Conservation (phyloP, 768 basidiomycete species). For the Auricularia sp. region DNA sequence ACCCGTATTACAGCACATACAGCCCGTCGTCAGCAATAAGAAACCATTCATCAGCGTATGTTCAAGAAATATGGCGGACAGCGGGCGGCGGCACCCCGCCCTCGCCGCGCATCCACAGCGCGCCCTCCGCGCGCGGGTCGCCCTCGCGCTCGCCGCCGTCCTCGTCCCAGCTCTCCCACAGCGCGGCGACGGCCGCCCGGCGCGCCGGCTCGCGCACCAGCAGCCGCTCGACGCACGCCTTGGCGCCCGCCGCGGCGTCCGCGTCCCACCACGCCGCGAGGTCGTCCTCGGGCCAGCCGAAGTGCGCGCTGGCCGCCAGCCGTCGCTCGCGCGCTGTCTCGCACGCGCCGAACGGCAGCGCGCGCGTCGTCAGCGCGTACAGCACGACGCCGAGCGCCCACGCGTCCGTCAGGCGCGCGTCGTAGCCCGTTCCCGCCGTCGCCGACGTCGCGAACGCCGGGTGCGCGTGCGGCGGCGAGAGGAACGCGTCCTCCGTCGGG, state of each 20-base stretch:
- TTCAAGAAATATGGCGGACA: too few species aligned
- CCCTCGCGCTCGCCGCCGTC: not conserved
- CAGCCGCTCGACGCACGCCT: conserved; percentile 42
- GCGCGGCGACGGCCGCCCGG: conserved; percentile 47
- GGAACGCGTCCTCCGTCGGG: not conserved
- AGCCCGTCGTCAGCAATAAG: too few species aligned
- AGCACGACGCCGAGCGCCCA: conserved; percentile 89
- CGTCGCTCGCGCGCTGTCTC: conserved; percentile 4
- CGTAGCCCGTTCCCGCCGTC: conserved; percentile 40
- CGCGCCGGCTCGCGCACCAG: conserved; percentile 61
- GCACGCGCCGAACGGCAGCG: conserved; percentile 55
- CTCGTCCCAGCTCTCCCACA: conserved; percentile 38
- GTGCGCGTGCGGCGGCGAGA: not conserved
- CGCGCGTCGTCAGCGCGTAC: conserved; percentile 60
- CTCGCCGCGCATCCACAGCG: conserved; percentile 31
- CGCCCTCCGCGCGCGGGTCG: not conserved
- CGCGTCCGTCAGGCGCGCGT: conserved; percentile 75
- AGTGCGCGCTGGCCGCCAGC: conserved; percentile 34
- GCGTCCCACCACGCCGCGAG: conserved; percentile 21
- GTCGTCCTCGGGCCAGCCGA: conserved; percentile 45
- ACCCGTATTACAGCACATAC: too few species aligned
- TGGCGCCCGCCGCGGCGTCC: conserved; percentile 28
- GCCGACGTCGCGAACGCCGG: conserved; percentile 11
- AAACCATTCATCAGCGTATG: too few species aligned
- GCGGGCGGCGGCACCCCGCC: conserved; percentile 21